Base-by-base conservation (phyloP, 352 stramenopile species). In the Phytophthora parvispora region DNA sequence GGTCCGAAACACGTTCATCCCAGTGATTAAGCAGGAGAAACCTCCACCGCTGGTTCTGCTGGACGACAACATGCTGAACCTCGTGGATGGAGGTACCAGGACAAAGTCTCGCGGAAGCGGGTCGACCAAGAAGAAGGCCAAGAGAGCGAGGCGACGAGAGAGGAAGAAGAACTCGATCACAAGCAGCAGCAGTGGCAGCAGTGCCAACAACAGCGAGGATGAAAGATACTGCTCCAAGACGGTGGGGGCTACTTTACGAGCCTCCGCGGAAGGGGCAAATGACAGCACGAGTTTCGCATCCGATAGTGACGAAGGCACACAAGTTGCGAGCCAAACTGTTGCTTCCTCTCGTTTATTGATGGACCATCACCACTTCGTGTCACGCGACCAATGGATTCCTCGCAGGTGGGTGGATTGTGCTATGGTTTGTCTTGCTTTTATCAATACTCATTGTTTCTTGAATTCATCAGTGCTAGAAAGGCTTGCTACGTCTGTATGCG, bases 401-500 rank as follows among this genome's bases (percentile, higher is more conserved):
- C 82, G 81, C 25, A 67, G 73, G 73, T 81, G 55, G 20, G 43
- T 52, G 13, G 10, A 42, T 61, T 5, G n/a, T n/a, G n/a, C n/a
- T n/a, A n/a, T n/a, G n/a, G n/a, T n/a, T n/a, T n/a, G n/a, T n/a
- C n/a, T n/a, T n/a, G n/a, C n/a, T n/a, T n/a, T n/a, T n/a, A n/a
- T n/a, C n/a, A n/a, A n/a, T n/a, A n/a, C n/a, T 59, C 27, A 18
- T 31, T 48, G 8, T 20, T 47, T 50, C n/a, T 6, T 24, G 29
- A 7, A 20, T 36, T 61, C 4, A 29, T 20, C 61, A 85, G 66
- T 45, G 51, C 70, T 59, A 81, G 84, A 1, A 84, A 80, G 24
- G 43, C 73, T 7, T 95, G 87, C 57, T 67, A 82, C 50, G 86
- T 95, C 12, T 95, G 87, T 50, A 69, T 87, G 60, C 75, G 86